Base-by-base conservation (phyloP, 192 early-diverging fungal species). In the Umbelopsis isabellina region DNA sequence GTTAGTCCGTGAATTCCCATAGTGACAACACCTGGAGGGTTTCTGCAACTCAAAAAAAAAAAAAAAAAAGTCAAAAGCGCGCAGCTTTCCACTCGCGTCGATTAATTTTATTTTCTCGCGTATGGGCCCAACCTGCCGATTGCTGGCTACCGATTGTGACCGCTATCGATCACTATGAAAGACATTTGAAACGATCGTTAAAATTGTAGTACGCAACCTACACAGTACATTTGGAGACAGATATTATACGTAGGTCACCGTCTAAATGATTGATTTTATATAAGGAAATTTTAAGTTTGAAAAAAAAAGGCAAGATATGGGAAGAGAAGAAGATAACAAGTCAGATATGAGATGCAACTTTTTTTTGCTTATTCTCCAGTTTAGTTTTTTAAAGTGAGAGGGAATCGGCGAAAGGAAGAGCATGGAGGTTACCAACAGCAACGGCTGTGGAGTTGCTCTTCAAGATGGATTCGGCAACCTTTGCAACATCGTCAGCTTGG, bases 1-100 rank as follows among this genome's bases (percentile, higher is more conserved):
- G 89, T 89, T 4, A 99, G 81, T 7, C 94, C 94, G 69, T 91
- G 86, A 77, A 94, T 94, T 75, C 93, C 94, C 92, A 93, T 90
- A 49, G 51, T 68, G 37, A 16, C 66, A 71, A 45, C 18, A 30
- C 30, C 9, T 33, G 37, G 37, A 41, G 2, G 10, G 37, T 41
- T 41, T 41, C 37, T 41, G 1, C 37, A 41, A 10, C 10, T 4
- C 1, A 41, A 41, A 41, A 30, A 30, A 30, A 30, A 30, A 41
- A 41, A 41, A 41, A 41, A 30, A 30, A 30, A 30, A 30, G 6
- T 9, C 5, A 41, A 41, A 10, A 6, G 37, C 37, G 37, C 37
- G 37, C 37, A 41, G 37, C 37, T 41, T 41, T 10, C 37, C 37
- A 41, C 37, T 41, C 37, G 37, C 37, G 37, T 52, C 21, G 21